Evolutionary conservation across 805 yeast genomes (phyloP).

Genomic region (Candida schatavii): DNA sequence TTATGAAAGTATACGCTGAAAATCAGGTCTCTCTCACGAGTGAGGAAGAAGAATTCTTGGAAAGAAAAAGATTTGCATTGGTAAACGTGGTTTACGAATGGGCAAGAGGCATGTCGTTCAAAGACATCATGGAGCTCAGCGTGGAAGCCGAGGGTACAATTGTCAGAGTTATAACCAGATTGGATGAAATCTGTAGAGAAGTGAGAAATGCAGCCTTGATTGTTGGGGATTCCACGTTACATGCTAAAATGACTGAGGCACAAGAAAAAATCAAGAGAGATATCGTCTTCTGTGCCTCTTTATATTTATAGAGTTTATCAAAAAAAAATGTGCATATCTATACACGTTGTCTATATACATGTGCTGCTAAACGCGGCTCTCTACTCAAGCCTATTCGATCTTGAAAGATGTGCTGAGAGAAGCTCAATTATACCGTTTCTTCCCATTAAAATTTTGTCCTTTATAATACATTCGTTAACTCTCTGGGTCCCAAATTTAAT

Average conservation of each 20-base stretch:
- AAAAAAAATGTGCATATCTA: background rate
- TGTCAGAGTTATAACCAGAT: conserved; percentile 89
- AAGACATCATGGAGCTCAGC: conserved; percentile 85
- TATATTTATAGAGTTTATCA: conserved; percentile 54
- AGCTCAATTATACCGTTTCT: conserved; percentile 27
- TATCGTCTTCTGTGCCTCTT: conserved; percentile 94
- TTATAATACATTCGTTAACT: conserved; percentile 18
- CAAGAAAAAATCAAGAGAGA: conserved; percentile 95
- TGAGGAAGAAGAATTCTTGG: conserved; percentile 83
- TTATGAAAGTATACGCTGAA: conserved; percentile 58
- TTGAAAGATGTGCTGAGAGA: conserved; percentile 3
- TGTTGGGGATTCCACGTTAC: conserved; percentile 89
- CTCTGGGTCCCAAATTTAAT: conserved; percentile 24
- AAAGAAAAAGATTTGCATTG: conserved; percentile 81
- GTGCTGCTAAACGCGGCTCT: background rate
- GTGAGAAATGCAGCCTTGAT: conserved; percentile 91
- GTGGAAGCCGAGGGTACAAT: conserved; percentile 95
- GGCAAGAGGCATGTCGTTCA: conserved; percentile 92
- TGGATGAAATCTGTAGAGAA: conserved; percentile 94
- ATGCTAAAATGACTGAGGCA: conserved; percentile 84
- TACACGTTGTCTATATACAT: background rate
- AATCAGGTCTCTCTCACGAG: conserved; percentile 73
- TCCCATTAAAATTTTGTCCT: conserved; percentile 25
- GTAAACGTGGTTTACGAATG: conserved; percentile 96
- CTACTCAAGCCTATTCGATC: background rate